Conservation (phyloP, 2,329 filamentous ascomycete species). For the Cryphonectria nitschkei region DNA sequence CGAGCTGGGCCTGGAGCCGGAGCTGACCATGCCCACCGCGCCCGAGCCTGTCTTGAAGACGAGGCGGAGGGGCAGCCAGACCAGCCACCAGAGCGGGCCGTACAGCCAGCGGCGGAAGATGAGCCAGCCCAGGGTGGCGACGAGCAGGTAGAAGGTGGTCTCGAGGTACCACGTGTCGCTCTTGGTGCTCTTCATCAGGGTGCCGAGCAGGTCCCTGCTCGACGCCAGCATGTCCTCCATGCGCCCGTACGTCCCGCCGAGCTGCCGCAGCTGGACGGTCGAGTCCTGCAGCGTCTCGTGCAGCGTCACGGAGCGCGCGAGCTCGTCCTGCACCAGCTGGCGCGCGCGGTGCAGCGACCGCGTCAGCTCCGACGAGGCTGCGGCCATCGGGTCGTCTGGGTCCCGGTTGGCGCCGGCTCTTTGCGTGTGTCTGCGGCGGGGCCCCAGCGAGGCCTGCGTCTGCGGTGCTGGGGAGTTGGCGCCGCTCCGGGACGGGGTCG, state of each 20-base stretch:
- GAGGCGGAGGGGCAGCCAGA: constrained; percentile 79
- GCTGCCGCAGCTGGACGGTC: constrained; percentile 76
- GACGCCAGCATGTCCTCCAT: constrained; percentile 77
- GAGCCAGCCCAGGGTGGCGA: constrained; percentile 80
- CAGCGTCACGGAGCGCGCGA: constrained; percentile 85
- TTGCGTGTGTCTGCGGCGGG: constrained; percentile 20
- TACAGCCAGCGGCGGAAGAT: constrained; percentile 84
- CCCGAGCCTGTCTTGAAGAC: constrained; percentile 62
- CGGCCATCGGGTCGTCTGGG: constrained; percentile 71
- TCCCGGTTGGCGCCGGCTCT: constrained; percentile 34
- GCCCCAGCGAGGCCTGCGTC: constrained; percentile 17
- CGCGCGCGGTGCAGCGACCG: constrained; percentile 83
- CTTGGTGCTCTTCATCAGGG: constrained; percentile 85
- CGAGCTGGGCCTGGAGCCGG: constrained; percentile 36
- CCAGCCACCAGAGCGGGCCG: constrained; percentile 86
- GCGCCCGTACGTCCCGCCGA: constrained; percentile 79
- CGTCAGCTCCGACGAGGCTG: constrained; percentile 83
- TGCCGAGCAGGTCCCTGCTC: constrained; percentile 75
- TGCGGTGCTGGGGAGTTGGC: constrained; percentile 40
- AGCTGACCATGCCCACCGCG: constrained; percentile 55
- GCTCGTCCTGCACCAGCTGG: constrained; percentile 80
- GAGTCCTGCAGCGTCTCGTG: constrained; percentile 86
- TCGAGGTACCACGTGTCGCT: constrained; percentile 98
- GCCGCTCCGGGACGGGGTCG: constrained; percentile 36
- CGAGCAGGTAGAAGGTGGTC: constrained; percentile 81